Base-by-base conservation (phyloP, 768 basidiomycete genomes). In the Rhizopogon sp. region DNA sequence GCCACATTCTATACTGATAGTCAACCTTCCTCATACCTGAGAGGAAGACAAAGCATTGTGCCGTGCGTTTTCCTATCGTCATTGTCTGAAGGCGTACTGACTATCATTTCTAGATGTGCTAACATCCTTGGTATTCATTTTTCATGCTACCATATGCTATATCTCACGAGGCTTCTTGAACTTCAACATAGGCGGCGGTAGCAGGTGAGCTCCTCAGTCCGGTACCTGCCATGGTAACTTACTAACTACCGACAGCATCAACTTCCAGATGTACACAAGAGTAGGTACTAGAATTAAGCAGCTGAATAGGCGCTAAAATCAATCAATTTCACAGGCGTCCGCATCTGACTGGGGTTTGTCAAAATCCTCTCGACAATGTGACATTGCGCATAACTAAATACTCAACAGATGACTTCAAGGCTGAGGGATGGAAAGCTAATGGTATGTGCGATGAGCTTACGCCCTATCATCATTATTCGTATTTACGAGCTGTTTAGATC, bases 261-360 rank as follows among this genome's bases (percentile, higher is more conserved):
- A 88, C 68, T 88, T 87, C 79, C 85, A 81, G 79, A 85, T 87
- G 85, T 86, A 86, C 70, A 86, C 84, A 28, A 76, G 83, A 62
- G 81, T 81, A 63, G 61, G 71, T 58, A 3, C 11, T 9, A 35
- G 33, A 50, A 40, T 43, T 22, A 54, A 39, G 14, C 29, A 42
- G 3, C 33, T 28, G 17, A 46, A n/a, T 42, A 28, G 41, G 41
- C 42, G n/a, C 58, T 31, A 37, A 14, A 41, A 13, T 45, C 5
- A 41, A 13, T 45, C 5, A 28, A 3, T 42, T 40, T 55, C 46
- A n/a, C 43, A 82, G 81, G 84, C 84, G 35, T 86, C 84, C 42
- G 83, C 80, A 8, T 85, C 84, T 28, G 85, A 85, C 61, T 85
- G 84, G 84, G 82, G 84, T 84, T 57, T 43, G 76, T 60, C 35